Evolutionary conservation across 148 eudicot species (phyloP), one percentile per base, ranked within the genome.

Genomic region (Silene latifolia): DNA sequence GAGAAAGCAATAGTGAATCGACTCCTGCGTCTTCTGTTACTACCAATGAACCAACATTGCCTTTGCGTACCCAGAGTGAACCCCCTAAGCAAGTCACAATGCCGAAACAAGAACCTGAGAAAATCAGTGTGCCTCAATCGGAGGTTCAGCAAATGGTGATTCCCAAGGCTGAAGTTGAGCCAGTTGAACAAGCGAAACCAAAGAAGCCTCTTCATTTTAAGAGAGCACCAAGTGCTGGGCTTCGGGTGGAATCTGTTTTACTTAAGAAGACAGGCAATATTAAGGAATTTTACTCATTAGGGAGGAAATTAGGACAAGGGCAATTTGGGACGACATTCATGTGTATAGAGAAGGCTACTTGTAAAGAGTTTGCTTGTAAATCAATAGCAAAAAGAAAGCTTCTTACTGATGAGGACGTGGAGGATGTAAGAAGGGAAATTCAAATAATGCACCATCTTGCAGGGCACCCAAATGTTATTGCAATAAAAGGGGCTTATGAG

Each of bases 361-460:
- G 82, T 23, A 85, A 82, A 58, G 81, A 87, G 73, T 85, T 39
- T 72, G 90, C 88, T 5, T 87, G 90, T 77, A 87, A 87, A 75
- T 87, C 90, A 3, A 85, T 87, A 24, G 88, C 88, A 0, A 85
- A 87, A 67, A 79, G 90, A 80, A 87, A 87, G 70, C 76, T 87
- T 44, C 62, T 87, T 71, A 81, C 85, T 0, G 82, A 81, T 56
- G 90, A 87, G 53, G 90, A 87, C 71, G 88, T 85, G 75, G 90
- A 87, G 75, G 90, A 87, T 67, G 90, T 87, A 57, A 85, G 90
- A 79, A 85, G 88, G 74, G 90, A 87, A 63, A 81, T 87, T 77
- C 90, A 87, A 85, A 87, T 87, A 85, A 87, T 87, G 90, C 88
- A 87, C 81, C 90, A 87, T 59, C 83, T 87, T 70, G 83, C 90